Percentiles rank a stretch among this genome's conserved stretches.
Conservation (phyloP, 805 yeast genomes). For the Tetrapisispora phaffii region DNA sequence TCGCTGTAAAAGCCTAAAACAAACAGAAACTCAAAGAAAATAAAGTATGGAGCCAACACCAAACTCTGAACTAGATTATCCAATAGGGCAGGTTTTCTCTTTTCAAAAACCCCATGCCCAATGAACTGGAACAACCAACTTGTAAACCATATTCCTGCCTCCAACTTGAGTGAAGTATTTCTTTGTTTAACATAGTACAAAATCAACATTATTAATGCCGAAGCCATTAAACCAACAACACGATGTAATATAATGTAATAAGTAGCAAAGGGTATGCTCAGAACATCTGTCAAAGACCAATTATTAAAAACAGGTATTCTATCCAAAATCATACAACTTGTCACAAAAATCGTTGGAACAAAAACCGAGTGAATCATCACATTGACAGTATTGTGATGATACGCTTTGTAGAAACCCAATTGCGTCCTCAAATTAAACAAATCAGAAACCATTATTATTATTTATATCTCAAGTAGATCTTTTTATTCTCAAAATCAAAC, state of each 20-base stretch:
- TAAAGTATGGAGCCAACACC: constrained; percentile 86
- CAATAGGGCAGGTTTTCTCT: constrained; percentile 74
- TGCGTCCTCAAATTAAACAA: constrained; percentile 28
- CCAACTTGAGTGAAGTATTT: neutral
- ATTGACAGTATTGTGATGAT: constrained; percentile 47
- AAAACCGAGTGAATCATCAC: constrained; percentile 68
- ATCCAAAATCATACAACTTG: constrained; percentile 29
- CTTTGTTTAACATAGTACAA: constrained; percentile 3
- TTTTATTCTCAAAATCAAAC: no score
- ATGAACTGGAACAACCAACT: constrained; percentile 80
- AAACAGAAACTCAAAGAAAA: constrained; percentile 66
- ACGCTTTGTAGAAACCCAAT: constrained; percentile 50
- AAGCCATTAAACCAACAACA: constrained; percentile 37
- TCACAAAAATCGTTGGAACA: constrained; percentile 65
- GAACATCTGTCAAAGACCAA: neutral
- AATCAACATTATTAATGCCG: constrained; percentile 31
- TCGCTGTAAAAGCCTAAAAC: constrained; percentile 45
- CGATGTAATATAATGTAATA: constrained; percentile 55
- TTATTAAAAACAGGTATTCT: constrained; percentile 10
- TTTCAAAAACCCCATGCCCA: constrained; percentile 79
- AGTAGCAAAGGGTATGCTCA: constrained; percentile 35
- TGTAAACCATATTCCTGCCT: constrained; percentile 34
- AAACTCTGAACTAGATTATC: constrained; percentile 79
- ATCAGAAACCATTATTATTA: neutral
- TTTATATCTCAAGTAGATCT: no score